A percentile compares a stretch with the other conserved stretches of the same genome.
Evolutionary conservation across 495 filamentous ascomycete genomes (phyloP).

Genomic region (Talaromyces liani): DNA sequence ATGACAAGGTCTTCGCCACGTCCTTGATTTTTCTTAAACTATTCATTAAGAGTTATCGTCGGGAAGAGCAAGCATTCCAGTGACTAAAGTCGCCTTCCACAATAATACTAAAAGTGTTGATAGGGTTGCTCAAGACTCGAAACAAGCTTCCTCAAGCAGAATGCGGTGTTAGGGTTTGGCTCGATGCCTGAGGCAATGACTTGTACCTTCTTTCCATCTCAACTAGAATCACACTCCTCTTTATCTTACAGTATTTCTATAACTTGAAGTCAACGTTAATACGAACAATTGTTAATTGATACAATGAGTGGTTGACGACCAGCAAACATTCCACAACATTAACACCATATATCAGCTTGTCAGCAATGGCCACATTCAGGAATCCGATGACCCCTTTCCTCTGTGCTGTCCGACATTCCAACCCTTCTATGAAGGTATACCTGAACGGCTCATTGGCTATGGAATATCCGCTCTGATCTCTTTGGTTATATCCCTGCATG

Average conservation of each 20-base stretch:
- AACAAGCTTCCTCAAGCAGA: neutral
- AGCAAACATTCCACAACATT: neutral
- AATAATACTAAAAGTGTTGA: neutral
- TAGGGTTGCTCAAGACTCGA: neutral
- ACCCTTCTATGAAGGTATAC: neutral
- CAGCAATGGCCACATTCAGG: neutral
- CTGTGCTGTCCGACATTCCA: neutral
- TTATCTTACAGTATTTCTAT: neutral
- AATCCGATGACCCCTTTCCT: neutral
- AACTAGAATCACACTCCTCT: neutral
- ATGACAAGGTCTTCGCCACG: neutral
- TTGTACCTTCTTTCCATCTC: neutral
- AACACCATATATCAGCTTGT: neutral
- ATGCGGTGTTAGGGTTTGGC: neutral
- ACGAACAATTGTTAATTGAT: too few species aligned
- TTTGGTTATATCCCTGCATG: neutral
- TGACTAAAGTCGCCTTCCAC: neutral
- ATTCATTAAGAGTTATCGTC: neutral
- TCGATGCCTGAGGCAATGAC: neutral
- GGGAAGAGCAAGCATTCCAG: neutral
- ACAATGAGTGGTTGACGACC: too few species aligned
- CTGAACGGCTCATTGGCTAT: neutral
- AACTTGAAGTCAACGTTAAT: neutral
- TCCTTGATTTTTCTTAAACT: neutral
- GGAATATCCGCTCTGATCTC: neutral